Evolutionary conservation across 345 rosid species (phyloP).

Genomic region (Cochlearia excelsa): DNA sequence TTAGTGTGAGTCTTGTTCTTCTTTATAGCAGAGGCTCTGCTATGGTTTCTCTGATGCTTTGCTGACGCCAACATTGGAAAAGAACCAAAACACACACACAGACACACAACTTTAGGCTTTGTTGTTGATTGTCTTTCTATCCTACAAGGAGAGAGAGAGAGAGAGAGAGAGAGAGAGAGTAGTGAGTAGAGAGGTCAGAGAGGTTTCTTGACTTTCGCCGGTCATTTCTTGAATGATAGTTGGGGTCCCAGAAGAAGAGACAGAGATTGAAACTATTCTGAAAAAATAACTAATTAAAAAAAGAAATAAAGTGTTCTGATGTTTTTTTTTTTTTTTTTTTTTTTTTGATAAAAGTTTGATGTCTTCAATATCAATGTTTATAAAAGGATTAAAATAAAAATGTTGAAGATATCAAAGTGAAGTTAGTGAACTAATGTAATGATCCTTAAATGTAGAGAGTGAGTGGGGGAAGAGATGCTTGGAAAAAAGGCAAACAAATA

Average conservation of each 20-base stretch:
- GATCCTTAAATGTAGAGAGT: conserved; percentile 25
- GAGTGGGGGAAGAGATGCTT: conserved; percentile 31
- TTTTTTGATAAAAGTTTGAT: conserved; percentile 13
- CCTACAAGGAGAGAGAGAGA: conserved; percentile 24
- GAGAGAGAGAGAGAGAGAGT: conserved; percentile 7
- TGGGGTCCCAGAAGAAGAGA: conserved; percentile 30
- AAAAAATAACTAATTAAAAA: neutral
- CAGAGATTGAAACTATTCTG: conserved; percentile 20
- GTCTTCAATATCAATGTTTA: conserved; percentile 17
- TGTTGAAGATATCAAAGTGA: conserved; percentile 19
- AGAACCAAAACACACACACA: conserved; percentile 16
- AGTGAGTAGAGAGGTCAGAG: conserved; percentile 32
- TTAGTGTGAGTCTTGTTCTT: conserved; percentile 26
- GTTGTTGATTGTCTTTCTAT: conserved; percentile 32
- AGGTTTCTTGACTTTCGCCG: conserved; percentile 31
- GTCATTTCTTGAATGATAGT: conserved; percentile 37
- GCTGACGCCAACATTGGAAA: conserved; percentile 36
- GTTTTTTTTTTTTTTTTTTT: too few species aligned
- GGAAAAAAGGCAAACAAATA: conserved; percentile 24
- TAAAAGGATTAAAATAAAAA: neutral
- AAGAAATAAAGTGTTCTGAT: neutral
- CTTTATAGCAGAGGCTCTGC: conserved; percentile 23
- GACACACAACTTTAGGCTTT: conserved; percentile 31
- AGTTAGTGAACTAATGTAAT: conserved; percentile 20
- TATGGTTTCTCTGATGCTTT: conserved; percentile 30